Evolutionary conservation across 2,329 filamentous ascomycete genomes (phyloP), one percentile per base, ranked within the genome.

Genomic region (Camillea tinctor): DNA sequence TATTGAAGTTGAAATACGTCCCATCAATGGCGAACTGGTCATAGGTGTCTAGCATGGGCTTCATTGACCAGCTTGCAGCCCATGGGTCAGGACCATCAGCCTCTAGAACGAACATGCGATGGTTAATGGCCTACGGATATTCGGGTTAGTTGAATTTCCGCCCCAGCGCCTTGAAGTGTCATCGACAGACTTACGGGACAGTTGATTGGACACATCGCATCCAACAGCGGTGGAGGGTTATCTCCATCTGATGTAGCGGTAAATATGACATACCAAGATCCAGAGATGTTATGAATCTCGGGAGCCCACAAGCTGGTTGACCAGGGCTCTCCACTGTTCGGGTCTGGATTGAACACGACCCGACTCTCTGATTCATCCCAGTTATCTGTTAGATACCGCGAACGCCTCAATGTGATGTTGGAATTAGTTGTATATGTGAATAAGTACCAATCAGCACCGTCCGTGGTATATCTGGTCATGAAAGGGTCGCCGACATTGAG

Each of bases 351-450:
- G 63, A 76, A 76, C 55, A 75, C 71, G 15, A 74, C 68, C 7
- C 75, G 70, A 2, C 69, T 71, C 56, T 77, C 75, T 1, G 72
- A 71, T 57, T 73, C 57, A 56, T 78, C 74, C 76, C 76, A 77
- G 54, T 77, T 76, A 64, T 74, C 75, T 26, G 75, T 78, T 30
- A 77, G 68, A 21, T 67, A 68, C 53, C 63, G 71, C 48, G 74
- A 76, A 17, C 75, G 69, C 56, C 68, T 73, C 50, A 78, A 66
- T 1, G 76, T 78, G 58, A 78, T 72, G 59, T 78, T 78, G 59
- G 68, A 64, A 55, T 76, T 74, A 9, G 76, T 77, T 7, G 72
- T 69, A 52, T 76, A 77, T 0, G 76, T 77, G 65, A 77, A 75
- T 48, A 77, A 64, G 58, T 78, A 78, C 72, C 74, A 76, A 20